Evolutionary conservation across 306 rosid genomes (phyloP).

Genomic region (Trifolium dubium): DNA sequence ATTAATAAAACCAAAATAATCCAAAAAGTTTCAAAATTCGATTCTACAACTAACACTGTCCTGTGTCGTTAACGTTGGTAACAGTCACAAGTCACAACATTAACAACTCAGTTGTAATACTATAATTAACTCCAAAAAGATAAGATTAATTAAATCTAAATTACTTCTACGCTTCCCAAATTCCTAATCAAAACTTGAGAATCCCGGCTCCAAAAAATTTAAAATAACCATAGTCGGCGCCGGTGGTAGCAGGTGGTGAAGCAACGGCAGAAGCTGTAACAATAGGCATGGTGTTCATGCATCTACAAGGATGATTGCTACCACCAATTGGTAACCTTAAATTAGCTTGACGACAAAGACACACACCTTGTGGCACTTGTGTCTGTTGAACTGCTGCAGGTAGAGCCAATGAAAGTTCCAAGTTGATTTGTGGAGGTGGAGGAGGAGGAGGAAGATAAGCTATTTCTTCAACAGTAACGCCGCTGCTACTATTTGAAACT

Average conservation of each 20-base stretch:
- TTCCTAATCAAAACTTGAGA: neutral
- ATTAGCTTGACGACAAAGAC: neutral
- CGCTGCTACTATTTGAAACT: constrained; percentile 49
- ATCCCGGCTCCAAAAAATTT: neutral
- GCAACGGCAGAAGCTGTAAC: neutral
- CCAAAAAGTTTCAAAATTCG: constrained; percentile 1
- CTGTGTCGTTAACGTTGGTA: neutral
- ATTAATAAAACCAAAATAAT: neutral
- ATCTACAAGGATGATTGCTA: neutral
- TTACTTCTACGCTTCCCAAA: neutral
- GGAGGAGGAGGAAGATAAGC: neutral
- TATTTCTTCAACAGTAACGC: constrained; percentile 37
- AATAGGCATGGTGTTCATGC: neutral
- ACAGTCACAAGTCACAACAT: neutral
- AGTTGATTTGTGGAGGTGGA: constrained; percentile 45
- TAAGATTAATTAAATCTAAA: neutral
- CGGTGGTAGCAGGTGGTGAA: neutral
- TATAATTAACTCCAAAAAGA: neutral
- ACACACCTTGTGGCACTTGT: constrained; percentile 13
- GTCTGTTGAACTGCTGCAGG: constrained; percentile 35
- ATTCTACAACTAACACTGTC: neutral
- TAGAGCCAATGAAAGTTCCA: constrained; percentile 61
- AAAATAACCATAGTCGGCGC: neutral
- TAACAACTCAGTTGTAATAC: neutral
- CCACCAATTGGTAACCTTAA: neutral